phyloP scores from a whole-genome alignment of 2,329 filamentous ascomycete genomes.

The Calonectria pseudoreteaudii region DNA sequence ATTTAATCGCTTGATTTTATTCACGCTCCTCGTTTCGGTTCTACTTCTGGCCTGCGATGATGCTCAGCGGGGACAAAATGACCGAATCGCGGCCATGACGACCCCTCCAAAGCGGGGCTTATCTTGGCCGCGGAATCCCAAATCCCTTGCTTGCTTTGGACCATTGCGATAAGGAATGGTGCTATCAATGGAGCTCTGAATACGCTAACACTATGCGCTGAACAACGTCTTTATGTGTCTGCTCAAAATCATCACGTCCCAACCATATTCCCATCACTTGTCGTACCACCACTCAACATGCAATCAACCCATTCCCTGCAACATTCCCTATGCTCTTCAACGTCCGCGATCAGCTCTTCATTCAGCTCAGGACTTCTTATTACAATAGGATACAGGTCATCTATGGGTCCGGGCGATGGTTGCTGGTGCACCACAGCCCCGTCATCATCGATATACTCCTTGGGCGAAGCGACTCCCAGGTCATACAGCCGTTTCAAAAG shows the following conservation, averaged over 20 bases:
- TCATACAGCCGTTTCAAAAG: background rate
- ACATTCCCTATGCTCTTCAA: background rate
- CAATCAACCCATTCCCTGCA: background rate
- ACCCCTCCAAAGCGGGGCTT: slow-evolving; percentile 5
- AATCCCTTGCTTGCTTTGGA: background rate
- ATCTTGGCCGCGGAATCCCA: background rate
- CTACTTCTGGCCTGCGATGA: slow-evolving; percentile 7
- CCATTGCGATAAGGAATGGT: background rate
- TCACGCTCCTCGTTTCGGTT: background rate
- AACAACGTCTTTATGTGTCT: background rate
- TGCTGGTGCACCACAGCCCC: background rate
- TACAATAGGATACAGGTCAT: background rate
- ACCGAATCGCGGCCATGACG: background rate
- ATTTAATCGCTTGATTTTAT: background rate
- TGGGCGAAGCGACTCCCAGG: background rate
- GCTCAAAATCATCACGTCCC: too few relatives aligned
- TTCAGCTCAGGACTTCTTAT: background rate
- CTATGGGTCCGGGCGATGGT: background rate
- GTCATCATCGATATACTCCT: background rate
- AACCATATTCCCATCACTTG: background rate
- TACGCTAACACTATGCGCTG: background rate
- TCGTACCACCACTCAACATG: background rate
- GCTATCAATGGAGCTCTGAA: background rate
- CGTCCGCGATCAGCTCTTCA: background rate
- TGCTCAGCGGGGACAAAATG: background rate